A percentile compares a stretch with the other conserved stretches of the same genome.
These are phyloP conservation scores for Zalaria obscura DNA, from an alignment of 2,329 filamentous ascomycete species.

Conservation along the genomic window DNA sequence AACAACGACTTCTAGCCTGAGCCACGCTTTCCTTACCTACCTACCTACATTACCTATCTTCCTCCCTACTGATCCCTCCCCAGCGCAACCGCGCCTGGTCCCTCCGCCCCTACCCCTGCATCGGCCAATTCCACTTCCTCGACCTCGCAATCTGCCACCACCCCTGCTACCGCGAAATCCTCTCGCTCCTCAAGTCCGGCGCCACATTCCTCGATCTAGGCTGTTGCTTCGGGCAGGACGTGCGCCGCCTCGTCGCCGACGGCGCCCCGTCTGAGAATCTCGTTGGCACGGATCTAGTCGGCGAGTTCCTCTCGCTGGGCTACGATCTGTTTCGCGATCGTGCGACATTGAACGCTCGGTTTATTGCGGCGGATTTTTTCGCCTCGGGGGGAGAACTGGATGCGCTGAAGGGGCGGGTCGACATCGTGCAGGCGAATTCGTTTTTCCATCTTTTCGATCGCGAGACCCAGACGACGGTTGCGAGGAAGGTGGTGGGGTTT, in stretches of 20 bases:
- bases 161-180: slow-evolving; percentile 17
- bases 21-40: too few species aligned
- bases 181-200: slow-evolving; percentile 10
- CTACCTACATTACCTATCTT: too few species aligned
- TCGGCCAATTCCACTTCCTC: slow-evolving; percentile 29
- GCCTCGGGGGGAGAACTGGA: slow-evolving; percentile 1
- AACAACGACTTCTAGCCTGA: too few species aligned
- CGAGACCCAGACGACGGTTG: slow-evolving; percentile 14
- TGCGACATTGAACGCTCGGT: slow-evolving; percentile 7
- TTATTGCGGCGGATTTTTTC: slow-evolving; percentile 14
- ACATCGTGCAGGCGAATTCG: slow-evolving; percentile 20
- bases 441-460: slow-evolving; percentile 29
- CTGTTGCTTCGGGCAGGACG: slow-evolving; percentile 26
- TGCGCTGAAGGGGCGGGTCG: slow-evolving; percentile 7
- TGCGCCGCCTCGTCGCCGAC: slow-evolving; percentile 23
- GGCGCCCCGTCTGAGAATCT: slow-evolving; percentile 18
- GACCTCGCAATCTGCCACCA: slow-evolving; percentile 23
- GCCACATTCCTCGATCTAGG: slow-evolving; percentile 27
- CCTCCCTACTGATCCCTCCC: not conserved
- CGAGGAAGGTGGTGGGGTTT: not conserved
- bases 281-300: slow-evolving; percentile 18
- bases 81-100: not conserved
- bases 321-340: slow-evolving; percentile 25
- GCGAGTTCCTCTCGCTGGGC: slow-evolving; percentile 22
- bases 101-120: slow-evolving; percentile 26